Base-by-base conservation (phyloP, 331 rosid species). In the Malus hybrid region DNA sequence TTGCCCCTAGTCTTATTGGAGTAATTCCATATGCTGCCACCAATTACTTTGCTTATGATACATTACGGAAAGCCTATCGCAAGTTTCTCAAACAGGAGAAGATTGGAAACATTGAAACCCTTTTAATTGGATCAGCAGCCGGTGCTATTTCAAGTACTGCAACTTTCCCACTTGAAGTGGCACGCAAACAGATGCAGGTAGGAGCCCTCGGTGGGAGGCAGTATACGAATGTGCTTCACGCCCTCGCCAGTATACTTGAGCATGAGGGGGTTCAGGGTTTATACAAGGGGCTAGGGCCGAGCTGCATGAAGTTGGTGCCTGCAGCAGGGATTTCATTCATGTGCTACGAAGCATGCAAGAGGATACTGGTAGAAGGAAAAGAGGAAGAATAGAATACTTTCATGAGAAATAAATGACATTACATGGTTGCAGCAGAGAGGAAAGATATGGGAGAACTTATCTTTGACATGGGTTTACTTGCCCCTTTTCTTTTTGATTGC, bases 111-210 rank as follows among this genome's bases (percentile, higher is more conserved):
- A 83, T 95, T 6, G 96, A 95, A 69, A 95, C 99, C 60, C 97
- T 95, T 71, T 85, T 95, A 64, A 95, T 95, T 32, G 99, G 99
- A 63, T 92, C 99, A 29, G 91, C 90, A 4, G 97, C 99, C 1
- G 99, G 99, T 63, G 99, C 99, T 61, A 73, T 95, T 78, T 95
- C 97, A 27, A 95, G 99, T 18, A 89, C 74, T 10, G 96, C 96
- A 1, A 95, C 99, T 6, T 95, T 92, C 88, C 99, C 99, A 4
- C 96, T 95, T 0, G 97, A 95, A 88, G 99, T 95, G 22, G 99
- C 96, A 44, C 97, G 99, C 79, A 95, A 95, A 87, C 99, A 95
- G 29, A 95, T 95, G 99, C 99, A 95, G 84, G 97, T 90, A 11
- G 99, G 99, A 33, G 91, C 99, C 54, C 76, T 92, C 3, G 87